Base-by-base conservation (phyloP, 1,139 yeast species). In the Yamadazyma pseudoaaseri region DNA sequence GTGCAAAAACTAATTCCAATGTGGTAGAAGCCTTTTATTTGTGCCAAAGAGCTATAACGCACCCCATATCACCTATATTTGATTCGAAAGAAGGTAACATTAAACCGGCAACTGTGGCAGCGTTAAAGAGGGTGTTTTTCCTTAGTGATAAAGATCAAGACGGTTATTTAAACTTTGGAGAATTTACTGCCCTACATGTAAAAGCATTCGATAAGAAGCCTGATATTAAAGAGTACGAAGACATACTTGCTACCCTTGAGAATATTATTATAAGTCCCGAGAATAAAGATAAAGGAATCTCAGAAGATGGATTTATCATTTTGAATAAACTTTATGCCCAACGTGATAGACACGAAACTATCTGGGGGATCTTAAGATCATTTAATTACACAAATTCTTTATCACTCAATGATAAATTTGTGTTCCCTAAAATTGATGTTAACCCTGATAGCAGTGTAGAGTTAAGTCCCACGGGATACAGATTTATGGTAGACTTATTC, bases 321-420 rank as follows among this genome's bases (percentile, higher is more conserved):
- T 62, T 92, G 35, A 87, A 87, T 57, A 84, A 83, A 49, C 62
- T 85, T 22, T 92, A 84, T 54, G 95, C 95, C 1, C 95, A 87
- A 47, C 76, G 79, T 28, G 98, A 98, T 0, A 67, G 97, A 27
- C 97, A 92, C 54, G 98, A 92, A 55, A 90, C 97, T 0, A 83
- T 87, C 0, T 92, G 98, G 98, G 95, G 96, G 0, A 86, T 92
- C 14, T 56, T 92, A 20, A 60, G 98, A 35, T 76, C 89, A 1
- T 92, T 86, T 57, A 86, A 86, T 51, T 92, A 92, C 50, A 90
- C 97, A 0, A 94, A 92, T 51, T 89, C 97, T 0, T 63, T 92
- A 9, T 87, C 96, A 1, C 68, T 92, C 21, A 81, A 79, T 47
- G 96, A 87, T 47, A 76, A 76, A 38, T 81, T 87, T 35, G 58